These are phyloP conservation scores for Spathaspora boniae DNA, from an alignment of 805 yeast species.

Conservation along the genomic window DNA sequence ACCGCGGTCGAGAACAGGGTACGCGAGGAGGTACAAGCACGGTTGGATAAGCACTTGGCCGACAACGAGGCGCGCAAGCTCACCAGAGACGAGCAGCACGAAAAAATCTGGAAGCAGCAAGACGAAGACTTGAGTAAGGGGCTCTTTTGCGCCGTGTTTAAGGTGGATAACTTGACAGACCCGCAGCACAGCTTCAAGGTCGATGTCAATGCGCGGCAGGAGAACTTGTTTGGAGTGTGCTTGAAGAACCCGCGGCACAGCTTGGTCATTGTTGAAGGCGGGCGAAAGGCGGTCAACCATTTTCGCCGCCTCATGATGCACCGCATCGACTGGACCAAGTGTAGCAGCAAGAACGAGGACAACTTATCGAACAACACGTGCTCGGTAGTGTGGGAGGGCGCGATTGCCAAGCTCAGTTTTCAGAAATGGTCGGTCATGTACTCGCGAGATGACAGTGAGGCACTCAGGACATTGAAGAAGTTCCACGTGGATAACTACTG, in stretches of 20 bases:
- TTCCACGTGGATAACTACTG: constrained; percentile 60
- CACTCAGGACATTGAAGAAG: constrained; percentile 44
- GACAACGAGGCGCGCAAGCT: constrained; percentile 62
- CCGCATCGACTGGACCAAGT: constrained; percentile 69
- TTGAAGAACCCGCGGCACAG: constrained; percentile 45
- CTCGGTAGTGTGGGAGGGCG: constrained; percentile 69
- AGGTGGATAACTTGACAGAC: constrained; percentile 50
- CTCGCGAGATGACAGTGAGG: constrained; percentile 48
- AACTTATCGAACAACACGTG: constrained; percentile 47
- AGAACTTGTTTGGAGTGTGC: constrained; percentile 62
- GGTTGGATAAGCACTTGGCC: constrained; percentile 55
- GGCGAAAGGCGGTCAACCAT: constrained; percentile 54
- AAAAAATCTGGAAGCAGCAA: constrained; percentile 38
- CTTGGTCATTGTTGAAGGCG: constrained; percentile 74
- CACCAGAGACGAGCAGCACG: constrained; percentile 53
- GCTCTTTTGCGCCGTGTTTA: constrained; percentile 53
- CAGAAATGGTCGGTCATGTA: constrained; percentile 66
- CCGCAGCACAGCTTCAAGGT: constrained; percentile 71
- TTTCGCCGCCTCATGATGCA: constrained; percentile 58
- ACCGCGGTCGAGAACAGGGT: constrained; percentile 79
- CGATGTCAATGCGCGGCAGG: constrained; percentile 76
- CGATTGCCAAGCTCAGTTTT: constrained; percentile 50
- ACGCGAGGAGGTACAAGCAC: constrained; percentile 58
- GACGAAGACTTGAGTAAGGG: constrained; percentile 54
- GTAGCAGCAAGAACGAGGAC: constrained; percentile 18